Evolutionary conservation across 805 yeast genomes (phyloP), one percentile per base, ranked within the genome.

Genomic region (Komagataella mondaviorum): DNA sequence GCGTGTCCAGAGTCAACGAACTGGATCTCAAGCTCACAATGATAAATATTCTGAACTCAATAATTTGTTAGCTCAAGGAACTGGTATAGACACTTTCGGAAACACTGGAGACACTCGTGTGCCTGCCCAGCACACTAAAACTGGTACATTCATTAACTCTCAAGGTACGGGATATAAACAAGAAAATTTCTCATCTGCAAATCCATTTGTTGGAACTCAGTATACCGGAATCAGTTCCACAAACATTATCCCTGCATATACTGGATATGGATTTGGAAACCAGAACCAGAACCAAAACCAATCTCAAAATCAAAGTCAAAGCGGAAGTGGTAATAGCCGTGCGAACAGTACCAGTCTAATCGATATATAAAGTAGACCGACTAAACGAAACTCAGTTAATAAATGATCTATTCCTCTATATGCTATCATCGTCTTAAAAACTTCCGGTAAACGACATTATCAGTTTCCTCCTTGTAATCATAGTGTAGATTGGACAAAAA

Each of bases 211-310:
- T 53, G 78, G 75, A 51, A 75, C 80, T 30, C 95, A 88, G 62
- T 85, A 80, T 62, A 82, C 88, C 0, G 89, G 89, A 36, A 75
- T 83, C 36, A 81, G 86, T 30, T 72, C 81, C 39, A 72, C 86
- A 12, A 73, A 70, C 48, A 17, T 49, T 14, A 23, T 51, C 20
- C 90, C 96, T 5, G 81, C 93, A 2, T 83, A 85, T 61, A 90
- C 98, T 1, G 98, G 98, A 2, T 89, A 81, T 62, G 98, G 98
- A 1, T 90, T 90, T 67, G 97, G 97, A 49, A 90, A 89, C 58
- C 88, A 82, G 55, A 67, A 65, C 30, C 66, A 62, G 23, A 61
- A 60, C n/a, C 58, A 60, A 43, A 62, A 61, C 53, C 66, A 65
- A 55, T 8, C 46, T n/a, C 65, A 63, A 50, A 61, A 62, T 51